These are phyloP conservation scores for Scedosporium minutisporum DNA, from an alignment of 2,329 filamentous ascomycete genomes.

Conservation along the genomic window DNA sequence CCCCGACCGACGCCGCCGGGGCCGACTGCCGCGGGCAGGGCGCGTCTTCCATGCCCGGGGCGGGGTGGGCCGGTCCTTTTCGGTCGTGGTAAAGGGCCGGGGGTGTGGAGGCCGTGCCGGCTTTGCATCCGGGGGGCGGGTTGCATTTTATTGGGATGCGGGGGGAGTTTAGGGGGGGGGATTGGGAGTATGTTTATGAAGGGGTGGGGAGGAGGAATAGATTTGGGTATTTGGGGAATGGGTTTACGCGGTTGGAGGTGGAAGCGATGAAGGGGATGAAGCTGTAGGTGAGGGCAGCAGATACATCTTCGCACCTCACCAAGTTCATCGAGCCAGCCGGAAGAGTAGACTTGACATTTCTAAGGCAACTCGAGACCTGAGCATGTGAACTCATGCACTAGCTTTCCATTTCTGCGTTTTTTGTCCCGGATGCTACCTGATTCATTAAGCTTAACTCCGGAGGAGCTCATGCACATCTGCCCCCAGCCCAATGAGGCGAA, in stretches of 20 bases:
- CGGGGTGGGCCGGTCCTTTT: slow-evolving; percentile 37
- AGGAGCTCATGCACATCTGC: no score
- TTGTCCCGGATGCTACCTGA: no score
- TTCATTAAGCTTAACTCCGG: no score
- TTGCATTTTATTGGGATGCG: slow-evolving; percentile 46
- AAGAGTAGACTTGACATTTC: background rate
- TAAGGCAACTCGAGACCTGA: background rate
- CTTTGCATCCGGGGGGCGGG: slow-evolving; percentile 40
- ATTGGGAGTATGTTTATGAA: slow-evolving; percentile 40
- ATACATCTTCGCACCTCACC: background rate
- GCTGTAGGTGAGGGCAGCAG: background rate
- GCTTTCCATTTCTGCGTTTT: no score
- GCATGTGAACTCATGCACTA: no score
- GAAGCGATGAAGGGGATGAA: slow-evolving; percentile 6
- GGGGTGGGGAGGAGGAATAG: slow-evolving; percentile 25
- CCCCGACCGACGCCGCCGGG: slow-evolving; percentile 33
- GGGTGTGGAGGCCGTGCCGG: slow-evolving; percentile 34
- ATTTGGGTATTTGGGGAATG: slow-evolving; percentile 43
- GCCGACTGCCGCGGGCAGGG: slow-evolving; percentile 42
- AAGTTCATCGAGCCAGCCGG: no score
- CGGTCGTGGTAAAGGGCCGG: slow-evolving; percentile 44
- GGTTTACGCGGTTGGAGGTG: slow-evolving; percentile 36
- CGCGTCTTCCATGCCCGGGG: slow-evolving; percentile 41
- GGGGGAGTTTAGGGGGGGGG: slow-evolving; percentile 37
- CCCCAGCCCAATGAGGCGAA: no score